Percentiles rank a stretch among this genome's conserved stretches.
These are phyloP conservation scores for Scedosporium apiospermum DNA, from an alignment of 2,329 filamentous ascomycete species.

Conservation along the genomic window DNA sequence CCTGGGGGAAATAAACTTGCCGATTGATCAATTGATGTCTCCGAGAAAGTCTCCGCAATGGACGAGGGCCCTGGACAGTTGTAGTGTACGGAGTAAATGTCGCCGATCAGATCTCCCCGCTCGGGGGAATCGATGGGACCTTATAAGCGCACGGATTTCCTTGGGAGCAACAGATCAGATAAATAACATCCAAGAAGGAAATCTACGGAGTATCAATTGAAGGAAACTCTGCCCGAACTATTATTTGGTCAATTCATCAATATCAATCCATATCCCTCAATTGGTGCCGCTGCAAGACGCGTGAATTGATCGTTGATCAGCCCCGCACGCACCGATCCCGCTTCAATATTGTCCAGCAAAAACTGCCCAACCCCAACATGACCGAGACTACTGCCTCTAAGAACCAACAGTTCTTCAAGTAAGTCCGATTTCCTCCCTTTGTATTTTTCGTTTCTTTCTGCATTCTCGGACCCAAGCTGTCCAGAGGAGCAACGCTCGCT, in stretches of 20 bases:
- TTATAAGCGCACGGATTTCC: neutral
- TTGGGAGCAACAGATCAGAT: neutral
- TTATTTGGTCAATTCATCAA: no score
- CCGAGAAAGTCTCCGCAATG: conserved; percentile 4
- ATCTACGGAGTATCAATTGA: no score
- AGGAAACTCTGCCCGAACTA: no score
- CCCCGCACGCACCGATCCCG: neutral
- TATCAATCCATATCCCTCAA: no score
- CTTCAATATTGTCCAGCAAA: neutral
- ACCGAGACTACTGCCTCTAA: conserved; percentile 16
- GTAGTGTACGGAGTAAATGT: no score
- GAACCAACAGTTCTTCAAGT: conserved; percentile 35
- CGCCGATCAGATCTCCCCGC: neutral
- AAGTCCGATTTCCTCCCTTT: conserved; percentile 11
- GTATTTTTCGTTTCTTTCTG: neutral
- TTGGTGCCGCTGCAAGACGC: no score
- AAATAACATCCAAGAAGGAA: no score
- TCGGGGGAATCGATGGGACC: neutral
- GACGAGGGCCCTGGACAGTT: neutral
- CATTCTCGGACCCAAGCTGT: no score
- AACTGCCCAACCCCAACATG: conserved; percentile 17
- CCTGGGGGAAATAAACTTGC: neutral
- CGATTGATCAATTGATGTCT: neutral
- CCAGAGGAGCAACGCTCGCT: no score
- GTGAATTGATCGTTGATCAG: neutral